Evolutionary conservation across 495 filamentous ascomycete species (phyloP), one percentile per base, ranked within the genome.

Genomic region (Aspergillus asperescens): DNA sequence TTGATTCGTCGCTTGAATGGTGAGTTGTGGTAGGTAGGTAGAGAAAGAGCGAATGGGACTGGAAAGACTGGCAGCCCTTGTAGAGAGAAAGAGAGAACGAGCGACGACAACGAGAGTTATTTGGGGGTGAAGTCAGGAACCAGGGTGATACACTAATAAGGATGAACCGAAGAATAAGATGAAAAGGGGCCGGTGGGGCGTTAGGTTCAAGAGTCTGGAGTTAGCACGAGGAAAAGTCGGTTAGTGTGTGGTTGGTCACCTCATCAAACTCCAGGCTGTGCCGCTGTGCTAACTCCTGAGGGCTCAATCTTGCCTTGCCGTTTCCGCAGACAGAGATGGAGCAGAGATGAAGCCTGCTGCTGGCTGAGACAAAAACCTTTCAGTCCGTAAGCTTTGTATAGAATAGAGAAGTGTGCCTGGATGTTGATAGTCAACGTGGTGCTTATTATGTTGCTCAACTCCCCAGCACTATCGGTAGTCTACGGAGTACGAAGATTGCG

Each of bases 1-100:
- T 34, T 40, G 39, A 34, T 34, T 38, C 18, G 28, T 44, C 29
- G 19, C 20, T 34, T 22, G 16, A 16, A 16, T 25, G 25, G 25
- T 18, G 16, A 9, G 19, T 20, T n/a, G 7, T 25, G 25, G 25
- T 18, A 24, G 9, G 19, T 20, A 18, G 7, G n/a, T 23, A 34
- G 24, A 24, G 18, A 73, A 66, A 60, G 68, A 73, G 57, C 57
- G 70, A 64, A 67, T 70, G 58, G 61, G 64, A 61, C 65, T 67
- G 64, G 55, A 62, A 73, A 52, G 67, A 73, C 60, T 59, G 65
- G 68, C 66, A 67, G 68, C 64, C 62, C 67, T 65, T 64, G 63
- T 69, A 40, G 41, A n/a, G 52, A 54, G 56, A 60, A 52, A 66
- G 58, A 46, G 54, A 48, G 43, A 35, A 40, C 50, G 46, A 48